phyloP scores from a whole-genome alignment of 2,329 filamentous ascomycete genomes.

The Penicillium fuscoglaucum region DNA sequence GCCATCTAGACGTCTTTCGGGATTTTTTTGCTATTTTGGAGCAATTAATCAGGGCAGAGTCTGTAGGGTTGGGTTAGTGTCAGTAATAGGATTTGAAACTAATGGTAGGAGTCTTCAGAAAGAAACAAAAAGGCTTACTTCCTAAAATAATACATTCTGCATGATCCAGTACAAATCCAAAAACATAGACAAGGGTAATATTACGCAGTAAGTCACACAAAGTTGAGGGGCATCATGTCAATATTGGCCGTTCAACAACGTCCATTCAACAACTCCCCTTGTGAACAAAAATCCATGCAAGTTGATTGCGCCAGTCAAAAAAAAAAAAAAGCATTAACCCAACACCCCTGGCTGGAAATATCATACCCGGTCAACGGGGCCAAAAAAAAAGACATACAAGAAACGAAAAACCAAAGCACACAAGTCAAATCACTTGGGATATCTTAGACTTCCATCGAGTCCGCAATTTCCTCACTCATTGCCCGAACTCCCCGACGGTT shows the following conservation, averaged over 20 bases:
- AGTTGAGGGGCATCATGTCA: constrained; percentile 15
- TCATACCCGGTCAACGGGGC: constrained; percentile 22
- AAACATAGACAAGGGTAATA: constrained; percentile 4
- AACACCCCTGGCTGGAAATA: constrained; percentile 22
- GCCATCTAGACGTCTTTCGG: no score
- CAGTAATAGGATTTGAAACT: background rate
- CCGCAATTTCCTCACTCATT: constrained; percentile 56
- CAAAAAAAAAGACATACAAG: constrained; percentile 18
- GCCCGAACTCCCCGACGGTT: constrained; percentile 50
- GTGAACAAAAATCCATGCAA: constrained; percentile 20
- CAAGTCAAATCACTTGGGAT: background rate
- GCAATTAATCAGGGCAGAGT: no score
- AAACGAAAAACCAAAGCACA: constrained; percentile 5
- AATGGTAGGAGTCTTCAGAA: background rate
- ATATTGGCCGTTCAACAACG: constrained; percentile 13
- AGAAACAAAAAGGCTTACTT: background rate
- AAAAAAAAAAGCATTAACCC: constrained; percentile 13
- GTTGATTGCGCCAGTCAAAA: constrained; percentile 26
- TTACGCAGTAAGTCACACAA: constrained; percentile 23
- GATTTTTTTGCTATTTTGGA: no score
- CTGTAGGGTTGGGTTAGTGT: no score
- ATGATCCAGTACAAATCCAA: background rate
- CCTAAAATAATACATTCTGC: background rate
- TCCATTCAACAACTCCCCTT: constrained; percentile 16
- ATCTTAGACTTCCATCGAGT: constrained; percentile 54